Conservation (phyloP, 2,329 filamentous ascomycete species). For the Neurospora crassa region DNA sequence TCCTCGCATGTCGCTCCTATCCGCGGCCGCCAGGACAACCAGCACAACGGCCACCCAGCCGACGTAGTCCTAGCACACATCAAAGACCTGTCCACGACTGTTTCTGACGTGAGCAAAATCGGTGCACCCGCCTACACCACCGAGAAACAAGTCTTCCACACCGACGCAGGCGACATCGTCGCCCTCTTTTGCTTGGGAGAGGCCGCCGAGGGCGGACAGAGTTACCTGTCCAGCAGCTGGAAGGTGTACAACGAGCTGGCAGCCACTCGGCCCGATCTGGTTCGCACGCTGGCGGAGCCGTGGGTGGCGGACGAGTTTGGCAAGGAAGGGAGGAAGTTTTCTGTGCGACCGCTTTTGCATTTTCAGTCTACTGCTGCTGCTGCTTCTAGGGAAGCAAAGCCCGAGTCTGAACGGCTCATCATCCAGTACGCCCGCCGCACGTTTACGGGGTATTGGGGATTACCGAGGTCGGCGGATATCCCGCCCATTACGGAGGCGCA, state of each 20-base stretch:
- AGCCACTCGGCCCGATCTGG: slow-evolving; percentile 45
- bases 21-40: slow-evolving; percentile 43
- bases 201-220: slow-evolving; percentile 46
- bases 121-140: slow-evolving; percentile 49
- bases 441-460: slow-evolving; percentile 47
- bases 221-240: slow-evolving; percentile 48
- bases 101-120: slow-evolving; percentile 30
- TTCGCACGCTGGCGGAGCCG: slow-evolving; percentile 42
- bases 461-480: slow-evolving; percentile 43
- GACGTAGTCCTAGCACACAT: slow-evolving; percentile 51
- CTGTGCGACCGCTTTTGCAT: slow-evolving; percentile 43
- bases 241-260: slow-evolving; percentile 55
- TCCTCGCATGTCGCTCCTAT: slow-evolving; percentile 46
- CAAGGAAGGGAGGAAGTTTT: slow-evolving; percentile 35
- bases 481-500: slow-evolving; percentile 47
- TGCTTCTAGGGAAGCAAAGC: slow-evolving; percentile 6
- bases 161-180: slow-evolving; percentile 49
- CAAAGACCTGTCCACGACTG: slow-evolving; percentile 43
- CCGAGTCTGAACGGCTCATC: slow-evolving; percentile 40
- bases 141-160: slow-evolving; percentile 55
- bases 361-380: slow-evolving; percentile 37
- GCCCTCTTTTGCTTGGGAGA: slow-evolving; percentile 45
- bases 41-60: slow-evolving; percentile 32
- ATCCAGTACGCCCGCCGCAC: slow-evolving; percentile 51
- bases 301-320: slow-evolving; percentile 46